Percentiles rank a stretch among this genome's conserved stretches.
phyloP scores from a whole-genome alignment of 257 asterid species.

The Penstemon davidsonii region DNA sequence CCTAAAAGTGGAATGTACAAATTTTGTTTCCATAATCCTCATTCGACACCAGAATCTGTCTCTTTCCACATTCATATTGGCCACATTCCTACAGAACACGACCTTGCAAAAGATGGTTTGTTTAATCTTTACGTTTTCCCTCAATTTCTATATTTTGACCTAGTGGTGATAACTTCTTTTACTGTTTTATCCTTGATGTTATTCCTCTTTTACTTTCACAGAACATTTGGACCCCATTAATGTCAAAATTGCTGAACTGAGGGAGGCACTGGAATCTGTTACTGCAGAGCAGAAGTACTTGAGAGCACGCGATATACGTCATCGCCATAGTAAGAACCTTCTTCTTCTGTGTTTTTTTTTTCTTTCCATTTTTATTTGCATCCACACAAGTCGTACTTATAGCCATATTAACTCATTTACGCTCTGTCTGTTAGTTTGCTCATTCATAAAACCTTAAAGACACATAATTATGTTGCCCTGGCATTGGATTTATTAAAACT shows the following conservation, averaged over 20 bases:
- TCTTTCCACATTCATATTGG: conserved; percentile 87
- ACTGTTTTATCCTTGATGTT: background rate
- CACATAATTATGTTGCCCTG: too few species aligned
- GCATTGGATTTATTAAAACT: too few species aligned
- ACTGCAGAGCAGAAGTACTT: conserved; percentile 79
- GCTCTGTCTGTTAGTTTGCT: too few species aligned
- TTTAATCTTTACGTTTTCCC: conserved; percentile 17
- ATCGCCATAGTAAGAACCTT: conserved; percentile 70
- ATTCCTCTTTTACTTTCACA: conserved; percentile 23
- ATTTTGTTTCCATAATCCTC: conserved; percentile 85
- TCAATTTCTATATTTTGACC: background rate
- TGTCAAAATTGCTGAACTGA: conserved; percentile 81
- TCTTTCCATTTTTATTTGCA: background rate
- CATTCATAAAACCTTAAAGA: too few species aligned
- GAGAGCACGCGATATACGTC: conserved; percentile 71
- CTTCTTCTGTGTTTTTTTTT: background rate
- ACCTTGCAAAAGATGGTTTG: conserved; percentile 91
- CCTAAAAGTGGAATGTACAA: conserved; percentile 79
- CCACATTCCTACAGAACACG: conserved; percentile 70
- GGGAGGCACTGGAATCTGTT: conserved; percentile 79
- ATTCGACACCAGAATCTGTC: conserved; percentile 67
- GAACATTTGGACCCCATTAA: conserved; percentile 84
- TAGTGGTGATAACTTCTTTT: background rate
- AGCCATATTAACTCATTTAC: too few species aligned
- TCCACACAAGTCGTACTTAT: too few species aligned